Evolutionary conservation across 148 eudicot genomes (phyloP), one percentile per base, ranked within the genome.

Genomic region (Nepenthes gracilis): DNA sequence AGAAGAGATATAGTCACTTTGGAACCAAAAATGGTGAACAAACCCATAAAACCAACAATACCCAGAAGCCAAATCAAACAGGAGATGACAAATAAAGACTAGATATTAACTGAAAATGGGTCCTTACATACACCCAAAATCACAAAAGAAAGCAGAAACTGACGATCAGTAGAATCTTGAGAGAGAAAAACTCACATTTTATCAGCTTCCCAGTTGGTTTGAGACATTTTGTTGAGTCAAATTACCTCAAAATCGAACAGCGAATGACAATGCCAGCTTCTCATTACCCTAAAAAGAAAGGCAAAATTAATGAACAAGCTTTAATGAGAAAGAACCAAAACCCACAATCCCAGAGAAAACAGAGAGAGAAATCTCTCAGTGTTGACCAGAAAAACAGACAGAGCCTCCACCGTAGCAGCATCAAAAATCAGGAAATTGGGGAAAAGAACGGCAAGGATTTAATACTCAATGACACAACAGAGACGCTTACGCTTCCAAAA

Each of bases 51-150:
- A 32, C 48, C 14, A 53, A 59, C 61, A 55, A 52, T 37, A 52
- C 52, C 70, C 79, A 74, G 36, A 55, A 65, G 64, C 36, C 43
- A 63, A 74, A 80, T 77, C 75, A 55, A 64, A 57, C 45, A 55
- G 43, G 54, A 43, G 55, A 58, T 32, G 65, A 53, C 6, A 54
- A 53, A 7, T 34, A 63, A 37, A 52, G 1, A 2, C 5, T 45
- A 35, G 52, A 37, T 12, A 12, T 4, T 14, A 14, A 10, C 6
- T 2, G 7, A 63, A 32, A 54, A 40, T 36, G 36, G n/a, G 37
- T 34, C 2, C 0, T 6, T 49, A 11, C 13, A 49, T 12, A 40
- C 4, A 40, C 53, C 53, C 53, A 49, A 49, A 11, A 6, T 0
- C 11, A 2, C 58, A 55, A 54, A 14, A 2, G 33, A 2, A 55